Evolutionary conservation across 495 filamentous ascomycete species (phyloP).

Genomic region (Penicillium canariense): DNA sequence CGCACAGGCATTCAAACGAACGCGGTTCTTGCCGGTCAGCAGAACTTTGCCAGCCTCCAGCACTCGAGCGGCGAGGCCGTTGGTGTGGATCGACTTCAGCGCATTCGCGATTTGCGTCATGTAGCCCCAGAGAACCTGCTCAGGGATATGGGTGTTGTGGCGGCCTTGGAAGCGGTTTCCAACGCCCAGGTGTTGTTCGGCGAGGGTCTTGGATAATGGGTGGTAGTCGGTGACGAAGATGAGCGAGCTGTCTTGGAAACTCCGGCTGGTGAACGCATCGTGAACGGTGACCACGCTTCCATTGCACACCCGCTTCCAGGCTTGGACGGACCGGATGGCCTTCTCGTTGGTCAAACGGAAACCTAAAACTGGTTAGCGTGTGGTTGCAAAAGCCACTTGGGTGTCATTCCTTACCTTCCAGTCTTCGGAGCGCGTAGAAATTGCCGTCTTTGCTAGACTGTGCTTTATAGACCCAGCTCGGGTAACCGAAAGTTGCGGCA

Average conservation of each 20-base stretch:
- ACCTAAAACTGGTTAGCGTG: constrained; percentile 37
- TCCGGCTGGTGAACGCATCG: constrained; percentile 88
- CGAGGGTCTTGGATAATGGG: constrained; percentile 84
- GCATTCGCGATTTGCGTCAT: constrained; percentile 89
- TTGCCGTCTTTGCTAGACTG: constrained; percentile 81
- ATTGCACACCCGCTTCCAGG: constrained; percentile 86
- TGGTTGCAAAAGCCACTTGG: background rate
- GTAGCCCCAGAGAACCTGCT: constrained; percentile 86
- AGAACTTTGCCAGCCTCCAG: constrained; percentile 84
- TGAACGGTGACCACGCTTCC: constrained; percentile 83
- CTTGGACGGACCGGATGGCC: constrained; percentile 77
- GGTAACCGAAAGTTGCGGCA: constrained; percentile 72
- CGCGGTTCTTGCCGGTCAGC: constrained; percentile 64
- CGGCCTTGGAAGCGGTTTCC: constrained; percentile 52
- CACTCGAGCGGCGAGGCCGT: constrained; percentile 76
- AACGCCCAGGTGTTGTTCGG: constrained; percentile 73
- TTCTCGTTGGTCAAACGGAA: constrained; percentile 84
- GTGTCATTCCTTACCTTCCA: constrained; percentile 59
- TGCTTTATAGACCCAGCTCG: constrained; percentile 96
- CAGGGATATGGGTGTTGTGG: constrained; percentile 56
- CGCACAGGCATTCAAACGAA: constrained; percentile 85
- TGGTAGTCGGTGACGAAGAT: constrained; percentile 94
- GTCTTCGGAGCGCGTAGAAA: constrained; percentile 75
- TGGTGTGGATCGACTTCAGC: constrained; percentile 78
- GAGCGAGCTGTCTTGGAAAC: constrained; percentile 91